Conservation (phyloP, 1,139 yeast genomes). For the Scheffersomyces quercinus region DNA sequence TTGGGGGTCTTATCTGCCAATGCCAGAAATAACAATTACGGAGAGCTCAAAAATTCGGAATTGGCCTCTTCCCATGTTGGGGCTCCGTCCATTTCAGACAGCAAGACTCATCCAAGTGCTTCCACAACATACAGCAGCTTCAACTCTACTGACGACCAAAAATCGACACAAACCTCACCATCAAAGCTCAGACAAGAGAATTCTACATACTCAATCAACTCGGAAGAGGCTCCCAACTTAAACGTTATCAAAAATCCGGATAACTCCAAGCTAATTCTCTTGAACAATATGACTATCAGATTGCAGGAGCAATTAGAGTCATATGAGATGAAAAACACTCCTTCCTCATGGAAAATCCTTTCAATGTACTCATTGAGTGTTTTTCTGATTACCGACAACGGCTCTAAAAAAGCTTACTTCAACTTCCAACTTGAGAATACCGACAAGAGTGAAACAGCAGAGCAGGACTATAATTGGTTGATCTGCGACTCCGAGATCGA, state of each 20-base stretch:
- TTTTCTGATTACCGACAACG: constrained; percentile 27
- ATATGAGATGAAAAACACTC: constrained; percentile 29
- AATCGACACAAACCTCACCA: neutral
- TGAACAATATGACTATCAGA: constrained; percentile 37
- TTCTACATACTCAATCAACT: constrained; percentile 12
- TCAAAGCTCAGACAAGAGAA: constrained; percentile 4
- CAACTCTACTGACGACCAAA: constrained; percentile 14
- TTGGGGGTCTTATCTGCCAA: constrained; percentile 22
- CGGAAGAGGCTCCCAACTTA: constrained; percentile 13
- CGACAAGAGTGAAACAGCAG: constrained; percentile 14
- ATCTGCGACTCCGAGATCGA: constrained; percentile 33
- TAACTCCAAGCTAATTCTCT: constrained; percentile 19
- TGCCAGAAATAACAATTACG: constrained; percentile 16
- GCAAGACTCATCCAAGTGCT: constrained; percentile 21
- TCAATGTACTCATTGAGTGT: constrained; percentile 40
- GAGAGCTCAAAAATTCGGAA: constrained; percentile 19
- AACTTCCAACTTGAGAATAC: constrained; percentile 26
- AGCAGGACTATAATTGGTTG: constrained; percentile 32
- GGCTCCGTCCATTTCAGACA: constrained; percentile 38
- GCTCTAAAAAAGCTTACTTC: constrained; percentile 28
- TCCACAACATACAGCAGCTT: constrained; percentile 42
- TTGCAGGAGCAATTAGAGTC: constrained; percentile 40
- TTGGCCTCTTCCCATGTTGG: constrained; percentile 33
- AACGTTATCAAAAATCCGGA: constrained; percentile 14
- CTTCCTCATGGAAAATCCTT: constrained; percentile 47